Evolutionary conservation across 169 alveolate species (phyloP), one percentile per base, ranked within the genome.

Genomic region (Babesia caballi): DNA sequence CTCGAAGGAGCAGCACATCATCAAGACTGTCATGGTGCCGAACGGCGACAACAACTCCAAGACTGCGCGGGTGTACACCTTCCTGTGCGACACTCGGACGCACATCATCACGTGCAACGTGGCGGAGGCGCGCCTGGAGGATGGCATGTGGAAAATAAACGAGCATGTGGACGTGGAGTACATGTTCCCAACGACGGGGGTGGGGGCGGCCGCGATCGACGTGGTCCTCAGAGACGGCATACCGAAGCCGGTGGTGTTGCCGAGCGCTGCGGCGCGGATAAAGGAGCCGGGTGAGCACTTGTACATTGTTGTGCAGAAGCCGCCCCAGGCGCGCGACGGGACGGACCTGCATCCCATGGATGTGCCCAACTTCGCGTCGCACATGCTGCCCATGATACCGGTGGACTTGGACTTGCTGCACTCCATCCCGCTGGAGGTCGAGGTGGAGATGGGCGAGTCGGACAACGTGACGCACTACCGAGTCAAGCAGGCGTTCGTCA

Each of bases 281-380:
- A 56, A 32, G 21, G 50, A 5, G 23, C 17, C 32, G 30, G 44
- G 17, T 56, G 66, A 56, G 1, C 19, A n/a, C 8, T 2, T 56
- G 2, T 56, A 3, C 28, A 17, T 56, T 8, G 32, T 56, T 12
- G 32, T 3, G 47, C 66, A 32, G 25, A 27, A n/a, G 25, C 15
- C 15, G 17, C 7, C 35, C 15, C 56, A 14, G 8, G 60, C 23
- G 35, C 9, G 32, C 9, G 8, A 14, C 11, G 44, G n/a, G 27
- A 7, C 38, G 66, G 66, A 56, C n/a, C n/a, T 56, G 33, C 66
- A 56, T 32, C 66, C 66, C 1, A 56, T 35, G 66, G 66, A 56
- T 56, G 49, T 35, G 0, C 28, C 5, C n/a, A 56, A 35, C 3
- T 33, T n/a, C 23, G 33, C 32, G 17, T 4, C 30, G 15, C 19